A percentile compares a stretch with the other conserved stretches of the same genome.
Conservation (phyloP, 257 asterid species). For the Solanum rostratum region DNA sequence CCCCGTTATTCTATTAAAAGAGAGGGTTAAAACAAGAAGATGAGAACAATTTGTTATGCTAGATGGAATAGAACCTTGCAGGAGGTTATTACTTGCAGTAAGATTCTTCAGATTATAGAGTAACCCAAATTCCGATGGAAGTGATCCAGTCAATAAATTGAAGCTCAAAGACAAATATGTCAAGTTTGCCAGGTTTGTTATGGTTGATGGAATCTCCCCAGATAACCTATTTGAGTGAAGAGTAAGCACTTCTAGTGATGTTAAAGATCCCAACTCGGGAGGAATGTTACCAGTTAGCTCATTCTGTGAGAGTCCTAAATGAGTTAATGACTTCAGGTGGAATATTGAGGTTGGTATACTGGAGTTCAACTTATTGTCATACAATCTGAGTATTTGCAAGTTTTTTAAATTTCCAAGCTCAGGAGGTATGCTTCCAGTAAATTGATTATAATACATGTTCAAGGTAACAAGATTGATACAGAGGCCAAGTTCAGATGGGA, state of each 20-base stretch:
- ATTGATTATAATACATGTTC: constrained; percentile 33
- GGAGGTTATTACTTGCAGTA: constrained; percentile 27
- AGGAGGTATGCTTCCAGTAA: constrained; percentile 52
- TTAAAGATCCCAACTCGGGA: constrained; percentile 28
- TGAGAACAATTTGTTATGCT: constrained; percentile 45
- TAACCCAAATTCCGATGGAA: constrained; percentile 48
- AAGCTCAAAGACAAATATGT: constrained; percentile 50
- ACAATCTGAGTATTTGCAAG: constrained; percentile 31
- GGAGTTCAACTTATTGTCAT: constrained; percentile 45
- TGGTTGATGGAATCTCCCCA: constrained; percentile 47
- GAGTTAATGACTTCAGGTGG: constrained; percentile 30
- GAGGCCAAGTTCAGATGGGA: constrained; percentile 48
- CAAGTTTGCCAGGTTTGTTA: constrained; percentile 47
- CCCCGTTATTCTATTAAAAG: constrained; percentile 34
- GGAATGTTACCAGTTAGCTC: constrained; percentile 40
- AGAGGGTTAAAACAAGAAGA: constrained; percentile 29
- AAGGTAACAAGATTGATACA: constrained; percentile 33
- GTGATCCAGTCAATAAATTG: constrained; percentile 49
- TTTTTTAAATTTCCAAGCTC: constrained; percentile 45
- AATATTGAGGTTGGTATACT: constrained; percentile 49
- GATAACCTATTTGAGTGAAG: constrained; percentile 60
- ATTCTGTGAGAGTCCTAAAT: constrained; percentile 55
- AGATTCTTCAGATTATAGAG: constrained; percentile 51
- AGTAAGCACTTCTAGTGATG: constrained; percentile 50
- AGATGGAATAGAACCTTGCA: constrained; percentile 53